A percentile compares a stretch with the other conserved stretches of the same genome.
These are phyloP conservation scores for Physaria fendleri DNA, from an alignment of 345 rosid species.

Conservation along the genomic window DNA sequence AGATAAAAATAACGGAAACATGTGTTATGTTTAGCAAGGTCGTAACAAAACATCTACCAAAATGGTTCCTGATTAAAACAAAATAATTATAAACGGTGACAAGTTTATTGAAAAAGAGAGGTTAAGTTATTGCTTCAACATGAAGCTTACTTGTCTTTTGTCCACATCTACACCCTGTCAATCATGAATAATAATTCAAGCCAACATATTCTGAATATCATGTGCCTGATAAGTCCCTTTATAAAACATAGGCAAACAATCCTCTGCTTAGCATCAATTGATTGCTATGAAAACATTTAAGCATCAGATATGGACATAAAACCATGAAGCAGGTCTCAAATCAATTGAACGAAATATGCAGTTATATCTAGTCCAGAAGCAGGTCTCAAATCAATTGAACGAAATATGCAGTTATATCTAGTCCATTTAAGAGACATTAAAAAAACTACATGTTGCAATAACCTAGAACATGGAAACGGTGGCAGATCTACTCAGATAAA, in stretches of 20 bases:
- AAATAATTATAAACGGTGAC: not conserved
- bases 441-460: not conserved
- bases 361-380: constrained; percentile 2
- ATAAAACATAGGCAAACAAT: not conserved
- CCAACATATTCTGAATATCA: not conserved
- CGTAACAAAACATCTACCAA: not conserved
- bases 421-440: not conserved
- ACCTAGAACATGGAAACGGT: not conserved
- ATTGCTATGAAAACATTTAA: not conserved
- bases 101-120: not conserved
- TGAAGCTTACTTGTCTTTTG: constrained; percentile 78
- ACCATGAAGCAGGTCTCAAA: not conserved
- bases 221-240: constrained; percentile 3
- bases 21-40: not conserved
- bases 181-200: constrained; percentile 8
- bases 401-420: constrained; percentile 1
- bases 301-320: constrained; percentile 5
- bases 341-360: constrained; percentile 4
- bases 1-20: not conserved
- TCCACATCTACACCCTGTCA: constrained; percentile 79
- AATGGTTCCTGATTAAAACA: not conserved
- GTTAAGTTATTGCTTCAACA: not conserved
- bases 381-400: constrained; percentile 3
- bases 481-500: not conserved
- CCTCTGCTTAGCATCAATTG: constrained; percentile 8